phyloP scores from a whole-genome alignment of 768 basidiomycete genomes.

The Lentinula detonsa region DNA sequence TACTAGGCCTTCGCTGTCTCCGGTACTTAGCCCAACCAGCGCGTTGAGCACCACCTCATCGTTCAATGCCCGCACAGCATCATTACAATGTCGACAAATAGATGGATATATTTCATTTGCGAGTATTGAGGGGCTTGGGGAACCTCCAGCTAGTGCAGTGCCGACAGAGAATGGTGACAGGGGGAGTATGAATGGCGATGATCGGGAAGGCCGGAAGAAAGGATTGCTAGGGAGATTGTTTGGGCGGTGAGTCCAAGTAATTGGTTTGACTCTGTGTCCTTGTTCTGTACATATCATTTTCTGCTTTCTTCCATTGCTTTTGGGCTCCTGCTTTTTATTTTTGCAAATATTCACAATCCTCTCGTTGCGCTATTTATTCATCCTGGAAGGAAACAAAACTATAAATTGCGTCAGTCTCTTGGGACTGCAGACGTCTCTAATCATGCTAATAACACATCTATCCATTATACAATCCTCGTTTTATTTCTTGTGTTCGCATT shows the following conservation, averaged over 20 bases:
- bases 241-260: background rate
- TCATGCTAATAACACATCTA: background rate
- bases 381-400: background rate
- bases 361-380: background rate
- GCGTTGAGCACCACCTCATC: background rate
- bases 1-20: background rate
- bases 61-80: constrained; percentile 6
- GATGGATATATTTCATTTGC: constrained; percentile 2
- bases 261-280: background rate
- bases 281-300: background rate
- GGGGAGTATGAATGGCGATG: background rate
- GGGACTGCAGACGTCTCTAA: background rate
- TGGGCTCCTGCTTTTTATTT: background rate
- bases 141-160: background rate
- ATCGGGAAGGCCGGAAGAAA: background rate
- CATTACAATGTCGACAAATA: background rate
- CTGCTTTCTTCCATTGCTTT: background rate
- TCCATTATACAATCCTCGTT: background rate
- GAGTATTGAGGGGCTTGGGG: constrained; percentile 1
- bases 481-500: background rate
- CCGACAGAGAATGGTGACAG: background rate
- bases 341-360: background rate
- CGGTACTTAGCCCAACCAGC: background rate
- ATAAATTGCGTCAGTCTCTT: background rate
- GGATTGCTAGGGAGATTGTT: constrained; percentile 3